phyloP scores from a whole-genome alignment of 805 yeast species.

The Candida ascalaphidarum region DNA sequence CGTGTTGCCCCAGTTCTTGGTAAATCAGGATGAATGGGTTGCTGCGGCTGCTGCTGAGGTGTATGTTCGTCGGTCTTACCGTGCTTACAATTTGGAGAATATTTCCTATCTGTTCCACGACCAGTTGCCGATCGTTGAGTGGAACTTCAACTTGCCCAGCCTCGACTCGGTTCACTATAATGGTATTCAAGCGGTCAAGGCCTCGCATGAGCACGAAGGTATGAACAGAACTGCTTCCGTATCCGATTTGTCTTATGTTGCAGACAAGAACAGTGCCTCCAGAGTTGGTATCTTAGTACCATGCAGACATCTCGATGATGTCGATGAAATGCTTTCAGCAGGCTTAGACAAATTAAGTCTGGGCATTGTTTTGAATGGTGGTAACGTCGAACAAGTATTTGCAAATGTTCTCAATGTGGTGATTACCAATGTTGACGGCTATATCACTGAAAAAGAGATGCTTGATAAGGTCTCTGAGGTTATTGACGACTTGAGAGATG shows the following conservation, averaged over 20 bases:
- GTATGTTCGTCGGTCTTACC: slow-evolving; percentile 91
- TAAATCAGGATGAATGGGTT: slow-evolving; percentile 76
- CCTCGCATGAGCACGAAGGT: slow-evolving; percentile 4
- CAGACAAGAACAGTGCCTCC: slow-evolving; percentile 63
- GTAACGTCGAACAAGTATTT: slow-evolving; percentile 32
- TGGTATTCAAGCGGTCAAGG: slow-evolving; percentile 45
- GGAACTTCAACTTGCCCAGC: slow-evolving; percentile 84
- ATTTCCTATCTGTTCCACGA: slow-evolving; percentile 51
- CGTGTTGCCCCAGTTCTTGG: slow-evolving; percentile 86
- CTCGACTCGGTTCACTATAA: slow-evolving; percentile 65
- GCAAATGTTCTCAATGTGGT: slow-evolving; percentile 80
- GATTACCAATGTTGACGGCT: slow-evolving; percentile 67
- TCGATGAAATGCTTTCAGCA: slow-evolving; percentile 70
- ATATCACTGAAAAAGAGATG: slow-evolving; percentile 60
- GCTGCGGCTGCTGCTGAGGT: slow-evolving; percentile 96
- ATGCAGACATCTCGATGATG: slow-evolving; percentile 76
- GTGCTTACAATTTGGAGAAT: slow-evolving; percentile 86
- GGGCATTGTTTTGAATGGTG: slow-evolving; percentile 26
- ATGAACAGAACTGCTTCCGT: slow-evolving; percentile 88
- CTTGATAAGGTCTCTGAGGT: slow-evolving; percentile 55
- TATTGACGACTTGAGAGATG: slow-evolving; percentile 60
- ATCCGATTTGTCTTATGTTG: slow-evolving; percentile 82
- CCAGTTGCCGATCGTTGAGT: slow-evolving; percentile 66
- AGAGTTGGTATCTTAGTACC: slow-evolving; percentile 85
- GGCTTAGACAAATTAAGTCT: slow-evolving; percentile 59